Evolutionary conservation across 148 eudicot species (phyloP).

Genomic region (Rhododendron ovatum): DNA sequence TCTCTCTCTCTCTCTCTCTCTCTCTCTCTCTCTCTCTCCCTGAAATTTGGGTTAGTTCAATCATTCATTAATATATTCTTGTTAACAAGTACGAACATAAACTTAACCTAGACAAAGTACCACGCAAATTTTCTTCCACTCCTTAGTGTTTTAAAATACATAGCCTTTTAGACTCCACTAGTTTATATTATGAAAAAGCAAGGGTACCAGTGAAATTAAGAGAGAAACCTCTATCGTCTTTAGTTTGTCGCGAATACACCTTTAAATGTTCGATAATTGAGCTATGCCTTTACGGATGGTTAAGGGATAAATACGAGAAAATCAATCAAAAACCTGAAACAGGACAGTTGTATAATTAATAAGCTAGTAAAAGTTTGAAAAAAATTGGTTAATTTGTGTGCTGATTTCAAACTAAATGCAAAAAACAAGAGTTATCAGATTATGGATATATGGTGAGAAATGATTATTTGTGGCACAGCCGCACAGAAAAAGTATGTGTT

Average conservation of each 20-base stretch:
- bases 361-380: neutral
- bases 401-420: neutral
- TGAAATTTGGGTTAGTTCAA: conserved; percentile 54
- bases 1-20: conserved; percentile 3
- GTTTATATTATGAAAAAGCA: conserved; percentile 10
- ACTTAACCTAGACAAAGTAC: conserved; percentile 25
- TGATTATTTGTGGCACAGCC: neutral
- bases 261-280: conserved; percentile 17
- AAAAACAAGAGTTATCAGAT: neutral
- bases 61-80: conserved; percentile 19
- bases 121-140: conserved; percentile 8
- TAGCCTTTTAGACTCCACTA: conserved; percentile 12
- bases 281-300: neutral
- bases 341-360: neutral
- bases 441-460: neutral
- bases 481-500: neutral
- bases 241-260: conserved; percentile 24
- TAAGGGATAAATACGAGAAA: neutral
- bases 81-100: neutral
- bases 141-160: conserved; percentile 8
- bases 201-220: conserved; percentile 13
- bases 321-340: neutral
- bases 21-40: conserved; percentile 12
- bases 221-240: conserved; percentile 13
- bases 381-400: neutral